These are phyloP conservation scores for Petunia axillaris DNA, from an alignment of 257 asterid genomes.

Conservation along the genomic window DNA sequence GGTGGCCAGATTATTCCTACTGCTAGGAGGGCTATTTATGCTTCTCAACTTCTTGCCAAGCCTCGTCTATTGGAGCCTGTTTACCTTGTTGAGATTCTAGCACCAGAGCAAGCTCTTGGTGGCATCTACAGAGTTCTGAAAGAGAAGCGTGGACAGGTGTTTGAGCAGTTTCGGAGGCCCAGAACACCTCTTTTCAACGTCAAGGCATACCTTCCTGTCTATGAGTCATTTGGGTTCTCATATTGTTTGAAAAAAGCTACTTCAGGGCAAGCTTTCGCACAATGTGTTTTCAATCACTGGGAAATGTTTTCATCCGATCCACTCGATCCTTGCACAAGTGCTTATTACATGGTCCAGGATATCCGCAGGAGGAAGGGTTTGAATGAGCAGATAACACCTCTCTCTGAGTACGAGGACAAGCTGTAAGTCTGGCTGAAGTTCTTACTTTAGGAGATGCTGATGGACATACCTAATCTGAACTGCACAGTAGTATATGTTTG, in stretches of 20 bases:
- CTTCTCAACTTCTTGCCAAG: constrained; percentile 46
- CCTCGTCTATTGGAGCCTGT: constrained; percentile 47
- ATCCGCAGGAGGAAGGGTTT: constrained; percentile 46
- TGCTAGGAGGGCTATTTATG: constrained; percentile 16
- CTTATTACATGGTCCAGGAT: constrained; percentile 29
- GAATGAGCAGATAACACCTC: constrained; percentile 44
- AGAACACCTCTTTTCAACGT: constrained; percentile 45
- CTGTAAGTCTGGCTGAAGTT: constrained; percentile 30
- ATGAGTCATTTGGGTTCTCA: constrained; percentile 44
- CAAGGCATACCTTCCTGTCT: constrained; percentile 46
- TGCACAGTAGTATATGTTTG: too few relatives aligned
- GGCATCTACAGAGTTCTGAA: constrained; percentile 48
- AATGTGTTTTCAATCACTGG: constrained; percentile 45
- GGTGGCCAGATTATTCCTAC: constrained; percentile 48
- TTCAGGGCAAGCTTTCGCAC: constrained; percentile 46
- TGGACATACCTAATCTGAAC: too few relatives aligned
- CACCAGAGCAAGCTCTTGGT: constrained; percentile 46
- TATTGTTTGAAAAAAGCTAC: constrained; percentile 40
- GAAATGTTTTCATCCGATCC: constrained; percentile 45
- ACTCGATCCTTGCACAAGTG: constrained; percentile 31
- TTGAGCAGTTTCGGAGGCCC: constrained; percentile 48
- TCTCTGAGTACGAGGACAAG: constrained; percentile 43
- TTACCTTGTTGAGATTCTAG: constrained; percentile 45
- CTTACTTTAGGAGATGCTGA: background rate
- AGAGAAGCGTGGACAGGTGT: constrained; percentile 48